Percentiles rank a stretch among this genome's conserved stretches.
These are phyloP conservation scores for Linderina pennispora DNA, from an alignment of 192 early-diverging fungal species.

Conservation along the genomic window DNA sequence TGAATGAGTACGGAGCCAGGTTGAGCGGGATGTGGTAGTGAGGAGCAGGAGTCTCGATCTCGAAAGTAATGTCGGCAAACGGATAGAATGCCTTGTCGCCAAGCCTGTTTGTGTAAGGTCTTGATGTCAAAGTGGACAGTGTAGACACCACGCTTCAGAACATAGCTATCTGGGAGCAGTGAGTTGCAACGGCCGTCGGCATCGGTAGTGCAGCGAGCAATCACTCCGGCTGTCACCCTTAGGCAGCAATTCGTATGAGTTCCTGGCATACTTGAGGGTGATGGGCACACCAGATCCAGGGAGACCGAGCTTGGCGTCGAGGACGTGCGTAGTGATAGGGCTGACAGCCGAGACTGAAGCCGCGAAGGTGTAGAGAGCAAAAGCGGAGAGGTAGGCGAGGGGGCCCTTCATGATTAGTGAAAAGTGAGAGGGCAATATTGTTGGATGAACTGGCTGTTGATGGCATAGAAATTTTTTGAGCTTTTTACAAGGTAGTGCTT, in stretches of 20 bases:
- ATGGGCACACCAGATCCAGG: constrained; percentile 70
- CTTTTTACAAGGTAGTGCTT: too few species aligned
- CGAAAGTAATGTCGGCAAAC: constrained; percentile 58
- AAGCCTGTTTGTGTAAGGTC: constrained; percentile 57
- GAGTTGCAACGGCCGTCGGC: constrained; percentile 67
- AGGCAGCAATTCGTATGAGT: constrained; percentile 24
- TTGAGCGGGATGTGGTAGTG: constrained; percentile 91
- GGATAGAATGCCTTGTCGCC: constrained; percentile 72
- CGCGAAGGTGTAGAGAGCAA: not conserved
- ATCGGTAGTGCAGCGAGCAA: constrained; percentile 54
- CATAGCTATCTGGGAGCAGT: constrained; percentile 51
- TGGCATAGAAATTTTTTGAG: too few species aligned
- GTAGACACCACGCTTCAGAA: constrained; percentile 66
- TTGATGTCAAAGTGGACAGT: constrained; percentile 72
- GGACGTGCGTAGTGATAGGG: constrained; percentile 85
- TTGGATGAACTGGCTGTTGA: too few species aligned
- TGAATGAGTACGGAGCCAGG: constrained; percentile 81
- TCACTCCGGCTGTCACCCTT: constrained; percentile 30
- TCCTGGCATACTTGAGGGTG: constrained; percentile 49
- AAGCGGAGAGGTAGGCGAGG: constrained; percentile 3
- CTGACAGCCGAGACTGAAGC: constrained; percentile 42
- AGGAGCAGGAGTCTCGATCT: constrained; percentile 55
- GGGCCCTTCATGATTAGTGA: too few species aligned
- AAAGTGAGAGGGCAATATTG: too few species aligned
- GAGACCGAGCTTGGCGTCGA: constrained; percentile 71